phyloP scores from a whole-genome alignment of 768 basidiomycete species.

The Myochromella boudieri region DNA sequence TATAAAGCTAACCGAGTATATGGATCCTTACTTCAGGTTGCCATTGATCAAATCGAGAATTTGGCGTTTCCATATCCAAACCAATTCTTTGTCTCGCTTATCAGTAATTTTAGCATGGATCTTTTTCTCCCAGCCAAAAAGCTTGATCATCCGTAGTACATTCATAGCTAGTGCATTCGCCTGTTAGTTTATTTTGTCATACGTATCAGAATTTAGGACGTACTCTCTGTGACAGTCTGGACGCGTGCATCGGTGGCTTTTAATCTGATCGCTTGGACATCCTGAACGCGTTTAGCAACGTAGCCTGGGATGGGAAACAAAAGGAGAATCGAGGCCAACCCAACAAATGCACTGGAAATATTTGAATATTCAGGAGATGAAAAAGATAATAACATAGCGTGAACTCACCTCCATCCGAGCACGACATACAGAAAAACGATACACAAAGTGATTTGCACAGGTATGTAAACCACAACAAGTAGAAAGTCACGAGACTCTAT shows the following conservation, averaged over 20 bases:
- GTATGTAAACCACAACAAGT: slow-evolving; percentile 35
- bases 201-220: slow-evolving; percentile 23
- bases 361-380: slow-evolving; percentile 6
- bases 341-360: slow-evolving; percentile 50
- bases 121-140: slow-evolving; percentile 67
- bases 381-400: neutral
- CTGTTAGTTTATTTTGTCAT: slow-evolving; percentile 2
- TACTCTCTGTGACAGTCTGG: slow-evolving; percentile 61
- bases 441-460: slow-evolving; percentile 38
- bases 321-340: slow-evolving; percentile 50
- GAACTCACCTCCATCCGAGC: slow-evolving; percentile 45
- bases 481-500: slow-evolving; percentile 35
- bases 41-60: slow-evolving; percentile 47
- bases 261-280: slow-evolving; percentile 50
- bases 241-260: slow-evolving; percentile 58
- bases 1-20: neutral
- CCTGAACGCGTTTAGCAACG: slow-evolving; percentile 46
- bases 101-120: slow-evolving; percentile 51
- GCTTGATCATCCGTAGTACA: slow-evolving; percentile 66
- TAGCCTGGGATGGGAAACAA: slow-evolving; percentile 60
- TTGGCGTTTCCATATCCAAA: slow-evolving; percentile 51
- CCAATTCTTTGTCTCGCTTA: slow-evolving; percentile 62
- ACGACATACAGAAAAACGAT: slow-evolving; percentile 45
- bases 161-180: slow-evolving; percentile 45
- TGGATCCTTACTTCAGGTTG: slow-evolving; percentile 37